These are phyloP conservation scores for Wickerhamiella slavikovae DNA, from an alignment of 805 yeast species.

Conservation along the genomic window DNA sequence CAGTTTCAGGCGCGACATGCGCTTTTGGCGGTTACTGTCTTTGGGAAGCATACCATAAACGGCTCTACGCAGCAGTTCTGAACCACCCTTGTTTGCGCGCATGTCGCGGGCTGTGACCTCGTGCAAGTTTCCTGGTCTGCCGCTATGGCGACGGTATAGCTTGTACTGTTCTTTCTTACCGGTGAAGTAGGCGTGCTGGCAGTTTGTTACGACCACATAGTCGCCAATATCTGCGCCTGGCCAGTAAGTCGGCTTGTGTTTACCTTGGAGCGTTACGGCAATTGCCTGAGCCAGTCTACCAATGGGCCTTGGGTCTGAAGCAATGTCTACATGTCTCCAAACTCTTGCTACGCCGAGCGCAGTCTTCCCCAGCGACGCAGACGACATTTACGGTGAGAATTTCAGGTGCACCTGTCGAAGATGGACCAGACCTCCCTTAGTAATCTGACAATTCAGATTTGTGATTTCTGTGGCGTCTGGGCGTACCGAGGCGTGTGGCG, in stretches of 20 bases:
- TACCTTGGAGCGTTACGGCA: slow-evolving; percentile 82
- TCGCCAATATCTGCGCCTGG: slow-evolving; percentile 73
- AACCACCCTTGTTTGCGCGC: slow-evolving; percentile 60
- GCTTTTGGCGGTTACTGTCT: slow-evolving; percentile 55
- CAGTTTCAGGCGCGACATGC: slow-evolving; percentile 69
- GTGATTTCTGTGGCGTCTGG: too few relatives aligned
- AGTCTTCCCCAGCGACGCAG: slow-evolving; percentile 26
- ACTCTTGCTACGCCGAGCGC: slow-evolving; percentile 61
- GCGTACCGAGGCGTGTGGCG: too few relatives aligned
- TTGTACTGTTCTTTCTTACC: slow-evolving; percentile 71
- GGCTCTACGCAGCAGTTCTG: slow-evolving; percentile 71
- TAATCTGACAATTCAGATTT: too few relatives aligned
- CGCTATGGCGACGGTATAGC: slow-evolving; percentile 74
- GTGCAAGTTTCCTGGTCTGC: slow-evolving; percentile 76
- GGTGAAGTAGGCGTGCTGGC: slow-evolving; percentile 58
- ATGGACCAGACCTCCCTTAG: too few relatives aligned
- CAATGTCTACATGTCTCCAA: slow-evolving; percentile 93
- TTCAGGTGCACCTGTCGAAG: too few relatives aligned
- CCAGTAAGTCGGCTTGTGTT: slow-evolving; percentile 82
- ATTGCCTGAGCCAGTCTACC: slow-evolving; percentile 86
- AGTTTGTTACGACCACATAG: slow-evolving; percentile 90
- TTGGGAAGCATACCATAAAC: slow-evolving; percentile 94
- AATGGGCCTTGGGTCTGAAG: slow-evolving; percentile 61
- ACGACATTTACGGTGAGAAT: too few relatives aligned
- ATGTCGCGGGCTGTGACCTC: slow-evolving; percentile 63